phyloP scores from a whole-genome alignment of 768 basidiomycete genomes.

The Termitomyces heimii region DNA sequence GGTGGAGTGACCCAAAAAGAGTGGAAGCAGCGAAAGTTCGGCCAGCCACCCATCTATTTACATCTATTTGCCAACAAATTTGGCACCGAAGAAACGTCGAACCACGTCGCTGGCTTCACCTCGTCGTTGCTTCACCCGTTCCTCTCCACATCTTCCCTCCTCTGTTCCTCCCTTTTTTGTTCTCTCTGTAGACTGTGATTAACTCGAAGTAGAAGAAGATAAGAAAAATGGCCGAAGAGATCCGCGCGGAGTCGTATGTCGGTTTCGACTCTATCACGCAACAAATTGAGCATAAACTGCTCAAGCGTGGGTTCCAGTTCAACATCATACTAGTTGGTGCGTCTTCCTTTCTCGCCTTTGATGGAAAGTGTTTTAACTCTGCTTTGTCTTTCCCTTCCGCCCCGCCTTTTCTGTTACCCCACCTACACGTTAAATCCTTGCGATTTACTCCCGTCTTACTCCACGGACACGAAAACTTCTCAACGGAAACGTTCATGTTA shows the following conservation, averaged over 20 bases:
- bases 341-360: slow-evolving; percentile 22
- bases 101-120: slow-evolving; percentile 13
- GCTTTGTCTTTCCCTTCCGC: background rate
- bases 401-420: background rate
- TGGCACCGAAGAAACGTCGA: slow-evolving; percentile 9
- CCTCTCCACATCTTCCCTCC: background rate
- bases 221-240: slow-evolving; percentile 52
- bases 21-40: background rate
- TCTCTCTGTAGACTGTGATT: background rate
- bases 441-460: background rate
- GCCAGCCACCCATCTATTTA: slow-evolving; percentile 14
- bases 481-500: background rate
- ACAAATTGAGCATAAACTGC: slow-evolving; percentile 98
- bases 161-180: background rate
- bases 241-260: slow-evolving; percentile 89
- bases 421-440: background rate
- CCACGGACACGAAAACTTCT: background rate
- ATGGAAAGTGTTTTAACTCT: background rate
- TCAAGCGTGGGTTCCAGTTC: slow-evolving; percentile 99
- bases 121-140: background rate
- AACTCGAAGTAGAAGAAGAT: background rate
- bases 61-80: slow-evolving; percentile 14
- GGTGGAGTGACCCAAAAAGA: background rate
- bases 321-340: slow-evolving; percentile 95
- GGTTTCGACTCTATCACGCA: slow-evolving; percentile 97